Evolutionary conservation across 441 rosid genomes (phyloP).

Genomic region (Viola pubescens): DNA sequence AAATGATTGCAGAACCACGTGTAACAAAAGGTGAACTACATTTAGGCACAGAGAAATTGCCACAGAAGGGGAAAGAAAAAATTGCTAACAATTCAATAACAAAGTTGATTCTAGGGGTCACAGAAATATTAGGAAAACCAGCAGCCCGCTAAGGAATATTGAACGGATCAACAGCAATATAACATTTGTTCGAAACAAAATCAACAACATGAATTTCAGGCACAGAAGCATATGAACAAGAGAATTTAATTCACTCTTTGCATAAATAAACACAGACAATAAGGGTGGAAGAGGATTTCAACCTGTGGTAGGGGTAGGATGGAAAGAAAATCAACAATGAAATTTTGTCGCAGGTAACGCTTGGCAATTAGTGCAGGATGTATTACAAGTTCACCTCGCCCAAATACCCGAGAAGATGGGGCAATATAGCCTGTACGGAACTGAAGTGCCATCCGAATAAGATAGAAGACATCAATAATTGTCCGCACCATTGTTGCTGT

Average conservation of each 20-base stretch:
- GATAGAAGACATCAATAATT: conserved; percentile 69
- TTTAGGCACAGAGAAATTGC: neutral
- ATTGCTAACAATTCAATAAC: neutral
- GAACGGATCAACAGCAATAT: neutral
- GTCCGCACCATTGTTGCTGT: conserved; percentile 70
- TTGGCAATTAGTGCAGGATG: conserved; percentile 84
- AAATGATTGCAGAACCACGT: neutral
- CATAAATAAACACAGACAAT: conserved; percentile 9
- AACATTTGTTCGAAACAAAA: neutral
- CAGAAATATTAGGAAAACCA: neutral
- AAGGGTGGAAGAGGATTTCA: conserved; percentile 12
- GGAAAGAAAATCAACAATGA: conserved; percentile 81
- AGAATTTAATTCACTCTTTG: conserved; percentile 5
- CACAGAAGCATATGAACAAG: conserved; percentile 5
- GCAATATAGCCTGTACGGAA: conserved; percentile 95
- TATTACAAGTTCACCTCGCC: conserved; percentile 96
- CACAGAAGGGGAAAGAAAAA: neutral
- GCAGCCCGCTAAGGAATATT: neutral
- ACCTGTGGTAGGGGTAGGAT: conserved; percentile 97
- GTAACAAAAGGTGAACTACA: neutral
- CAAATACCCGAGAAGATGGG: conserved; percentile 93
- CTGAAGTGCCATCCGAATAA: conserved; percentile 78
- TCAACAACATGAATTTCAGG: neutral
- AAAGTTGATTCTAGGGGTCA: neutral
- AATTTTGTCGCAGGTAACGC: conserved; percentile 64